Evolutionary conservation across 495 filamentous ascomycete genomes (phyloP), one percentile per base, ranked within the genome.

Genomic region (Diplogelasinospora grovesii): DNA sequence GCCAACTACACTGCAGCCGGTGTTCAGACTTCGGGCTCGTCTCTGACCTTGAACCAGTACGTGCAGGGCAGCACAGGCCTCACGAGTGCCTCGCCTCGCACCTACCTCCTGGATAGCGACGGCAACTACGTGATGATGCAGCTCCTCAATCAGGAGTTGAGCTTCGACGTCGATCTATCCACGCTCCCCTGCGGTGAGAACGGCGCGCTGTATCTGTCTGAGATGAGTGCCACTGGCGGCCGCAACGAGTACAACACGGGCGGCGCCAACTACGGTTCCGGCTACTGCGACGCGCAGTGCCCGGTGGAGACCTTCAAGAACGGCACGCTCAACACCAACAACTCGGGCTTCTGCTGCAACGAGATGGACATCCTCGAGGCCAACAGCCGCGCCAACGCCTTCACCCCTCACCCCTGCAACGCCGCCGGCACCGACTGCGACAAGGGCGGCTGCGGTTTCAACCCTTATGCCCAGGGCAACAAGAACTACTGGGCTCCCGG

Each of bases 271-370:
- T 82, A 82, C 36, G 82, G 83, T n/a, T 83, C 81, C 2, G 83
- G 83, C 0, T 87, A 87, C 56, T 87, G 83, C 47, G 83, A 87
- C 57, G 75, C 81, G n/a, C 82, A 86, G 56, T 87, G 82, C 52
- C 48, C 45, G 37, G n/a, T n/a, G n/a, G n/a, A n/a, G n/a, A n/a
- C n/a, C n/a, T n/a, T n/a, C n/a, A n/a, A n/a, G n/a, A n/a, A n/a
- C n/a, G n/a, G n/a, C n/a, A n/a, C n/a, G n/a, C n/a, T n/a, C n/a
- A n/a, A n/a, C n/a, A n/a, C n/a, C n/a, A n/a, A n/a, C n/a, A n/a
- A n/a, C n/a, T n/a, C n/a, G n/a, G 80, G 81, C 39, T 70, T 78
- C 32, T 86, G 82, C 75, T 86, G 82, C 56, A 70, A 74, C 19
- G 82, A 86, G 59, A 78, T 86, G 71, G 81, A 85, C 57, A 68